These are phyloP conservation scores for Coix lacrymajobi DNA, from an alignment of 176 grass and related monocot species.

Conservation along the genomic window DNA sequence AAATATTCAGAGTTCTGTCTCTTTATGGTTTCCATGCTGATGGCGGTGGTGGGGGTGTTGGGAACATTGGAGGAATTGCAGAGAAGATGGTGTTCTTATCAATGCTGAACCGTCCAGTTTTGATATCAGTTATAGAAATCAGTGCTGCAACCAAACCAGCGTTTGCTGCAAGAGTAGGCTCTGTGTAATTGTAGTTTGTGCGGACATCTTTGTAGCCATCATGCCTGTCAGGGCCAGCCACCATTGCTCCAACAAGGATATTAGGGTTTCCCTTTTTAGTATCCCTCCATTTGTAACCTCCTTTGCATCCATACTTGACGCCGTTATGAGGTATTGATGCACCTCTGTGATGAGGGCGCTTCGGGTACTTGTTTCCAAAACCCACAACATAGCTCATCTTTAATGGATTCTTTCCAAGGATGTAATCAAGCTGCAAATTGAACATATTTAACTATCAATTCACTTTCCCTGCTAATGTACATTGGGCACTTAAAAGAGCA, in stretches of 20 bases:
- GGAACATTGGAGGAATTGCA: constrained; percentile 87
- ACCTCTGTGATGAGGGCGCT: constrained; percentile 82
- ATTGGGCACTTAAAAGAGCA: constrained; percentile 5
- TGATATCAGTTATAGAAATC: constrained; percentile 59
- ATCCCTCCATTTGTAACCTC: constrained; percentile 90
- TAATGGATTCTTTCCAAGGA: constrained; percentile 76
- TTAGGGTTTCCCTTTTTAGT: constrained; percentile 83
- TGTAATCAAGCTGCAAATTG: constrained; percentile 76
- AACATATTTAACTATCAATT: constrained; percentile 22
- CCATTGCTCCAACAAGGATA: constrained; percentile 74
- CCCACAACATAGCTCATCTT: constrained; percentile 89
- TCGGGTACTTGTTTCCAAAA: constrained; percentile 76
- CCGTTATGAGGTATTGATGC: constrained; percentile 93
- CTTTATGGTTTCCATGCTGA: constrained; percentile 78
- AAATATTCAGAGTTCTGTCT: constrained; percentile 28
- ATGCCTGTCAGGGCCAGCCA: constrained; percentile 85
- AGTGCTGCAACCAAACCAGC: constrained; percentile 83
- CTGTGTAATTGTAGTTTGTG: constrained; percentile 86
- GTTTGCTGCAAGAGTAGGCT: constrained; percentile 86
- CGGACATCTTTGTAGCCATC: constrained; percentile 85
- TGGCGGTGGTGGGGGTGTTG: constrained; percentile 68
- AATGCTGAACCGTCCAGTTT: constrained; percentile 37
- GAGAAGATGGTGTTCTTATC: constrained; percentile 96
- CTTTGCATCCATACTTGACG: constrained; percentile 88
- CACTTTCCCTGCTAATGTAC: not conserved